Evolutionary conservation across 768 basidiomycete species (phyloP).

Genomic region (Boletales sp.): DNA sequence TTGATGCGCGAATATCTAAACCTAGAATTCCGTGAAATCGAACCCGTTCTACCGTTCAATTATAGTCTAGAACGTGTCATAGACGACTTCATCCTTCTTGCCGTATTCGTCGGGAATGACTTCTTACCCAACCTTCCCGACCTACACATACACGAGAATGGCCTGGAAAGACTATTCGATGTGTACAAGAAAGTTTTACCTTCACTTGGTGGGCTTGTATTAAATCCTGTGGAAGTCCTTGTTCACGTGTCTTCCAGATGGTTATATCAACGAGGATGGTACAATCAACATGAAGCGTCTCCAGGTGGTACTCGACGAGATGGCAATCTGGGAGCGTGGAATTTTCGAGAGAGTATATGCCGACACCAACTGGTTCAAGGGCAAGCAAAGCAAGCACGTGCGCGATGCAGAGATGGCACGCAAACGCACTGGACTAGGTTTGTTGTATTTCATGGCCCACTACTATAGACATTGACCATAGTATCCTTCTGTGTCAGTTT

Average conservation of each 20-base stretch:
- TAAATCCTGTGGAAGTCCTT: not conserved
- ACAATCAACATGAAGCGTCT: conserved; percentile 74
- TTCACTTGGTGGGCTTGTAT: conserved; percentile 49
- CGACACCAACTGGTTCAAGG: conserved; percentile 91
- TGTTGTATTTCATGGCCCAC: conserved; percentile 18
- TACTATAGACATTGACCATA: not conserved
- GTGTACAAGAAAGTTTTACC: conserved; percentile 94
- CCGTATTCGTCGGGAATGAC: conserved; percentile 97
- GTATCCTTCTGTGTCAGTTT: conserved; percentile 37
- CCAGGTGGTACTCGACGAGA: conserved; percentile 85
- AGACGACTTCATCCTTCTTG: conserved; percentile 95
- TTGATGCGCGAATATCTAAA: conserved; percentile 97
- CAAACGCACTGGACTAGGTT: conserved; percentile 63
- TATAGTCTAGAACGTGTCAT: conserved; percentile 94
- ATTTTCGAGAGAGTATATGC: conserved; percentile 89
- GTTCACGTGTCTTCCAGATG: conserved; percentile 47
- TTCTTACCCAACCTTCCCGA: conserved; percentile 96
- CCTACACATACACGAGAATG: conserved; percentile 97
- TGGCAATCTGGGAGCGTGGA: conserved; percentile 84
- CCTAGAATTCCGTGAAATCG: conserved; percentile 83
- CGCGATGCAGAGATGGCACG: conserved; percentile 60
- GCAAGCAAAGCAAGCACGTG: conserved; percentile 78
- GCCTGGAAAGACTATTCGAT: conserved; percentile 86
- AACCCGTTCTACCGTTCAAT: conserved; percentile 62
- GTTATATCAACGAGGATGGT: conserved; percentile 91